phyloP scores from a whole-genome alignment of 1,284 basidiomycete genomes.

The Trichosporon ovoides region DNA sequence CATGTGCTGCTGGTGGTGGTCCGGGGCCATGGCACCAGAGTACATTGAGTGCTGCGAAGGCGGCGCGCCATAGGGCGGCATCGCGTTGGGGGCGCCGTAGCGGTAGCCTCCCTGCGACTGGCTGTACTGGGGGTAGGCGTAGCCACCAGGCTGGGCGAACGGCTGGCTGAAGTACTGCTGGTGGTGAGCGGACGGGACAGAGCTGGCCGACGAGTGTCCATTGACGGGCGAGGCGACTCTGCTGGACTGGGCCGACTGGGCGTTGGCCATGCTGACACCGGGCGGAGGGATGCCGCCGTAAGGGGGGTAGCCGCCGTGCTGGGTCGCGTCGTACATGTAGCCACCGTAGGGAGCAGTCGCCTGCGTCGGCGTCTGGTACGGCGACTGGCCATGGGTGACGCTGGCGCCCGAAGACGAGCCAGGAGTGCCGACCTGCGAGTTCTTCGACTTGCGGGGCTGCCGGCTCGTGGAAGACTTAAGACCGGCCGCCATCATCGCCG shows the following conservation, averaged over 20 bases:
- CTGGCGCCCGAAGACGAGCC: constrained; percentile 35
- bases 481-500: constrained; percentile 46
- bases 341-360: constrained; percentile 34
- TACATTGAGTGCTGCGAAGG: constrained; percentile 33
- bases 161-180: constrained; percentile 38
- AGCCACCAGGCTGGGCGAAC: constrained; percentile 30
- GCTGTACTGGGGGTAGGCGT: constrained; percentile 31
- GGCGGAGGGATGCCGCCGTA: constrained; percentile 33
- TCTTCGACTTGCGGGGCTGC: constrained; percentile 44
- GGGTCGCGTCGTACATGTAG: constrained; percentile 41
- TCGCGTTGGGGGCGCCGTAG: constrained; percentile 28
- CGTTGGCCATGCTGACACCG: constrained; percentile 26
- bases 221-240: constrained; percentile 44
- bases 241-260: constrained; percentile 38
- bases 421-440: constrained; percentile 36
- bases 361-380: constrained; percentile 41
- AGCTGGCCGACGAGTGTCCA: constrained; percentile 36
- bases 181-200: constrained; percentile 28
- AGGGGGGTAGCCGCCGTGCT: constrained; percentile 30
- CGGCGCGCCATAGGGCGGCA: constrained; percentile 31
- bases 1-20: constrained; percentile 38
- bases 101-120: constrained; percentile 25
- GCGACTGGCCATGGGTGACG: constrained; percentile 35
- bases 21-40: constrained; percentile 33
- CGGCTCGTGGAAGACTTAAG: constrained; percentile 39